Percentiles rank a stretch among this genome's conserved stretches.
These are phyloP conservation scores for Hemileia vastatrix DNA, from an alignment of 1,284 basidiomycete species.

Conservation along the genomic window DNA sequence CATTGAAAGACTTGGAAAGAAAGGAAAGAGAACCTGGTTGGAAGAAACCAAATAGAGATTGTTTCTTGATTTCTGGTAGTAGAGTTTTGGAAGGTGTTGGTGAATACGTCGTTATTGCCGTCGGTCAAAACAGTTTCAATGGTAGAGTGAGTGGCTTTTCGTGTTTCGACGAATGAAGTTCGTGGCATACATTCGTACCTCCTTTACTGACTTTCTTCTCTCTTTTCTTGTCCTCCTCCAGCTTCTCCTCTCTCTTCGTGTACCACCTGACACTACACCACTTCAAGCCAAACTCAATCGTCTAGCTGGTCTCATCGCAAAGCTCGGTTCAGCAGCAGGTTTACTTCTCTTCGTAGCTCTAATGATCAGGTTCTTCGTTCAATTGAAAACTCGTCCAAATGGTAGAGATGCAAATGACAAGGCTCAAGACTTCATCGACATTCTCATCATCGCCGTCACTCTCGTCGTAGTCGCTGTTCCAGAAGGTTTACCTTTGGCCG, in stretches of 20 bases:
- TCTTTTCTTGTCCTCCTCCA: conserved; percentile 40
- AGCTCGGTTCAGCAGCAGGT: conserved; percentile 73
- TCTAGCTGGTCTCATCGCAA: conserved; percentile 88
- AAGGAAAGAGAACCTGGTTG: conserved; percentile 37
- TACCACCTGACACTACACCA: conserved; percentile 74
- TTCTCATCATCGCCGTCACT: conserved; percentile 89
- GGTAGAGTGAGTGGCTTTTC: conserved; percentile 61
- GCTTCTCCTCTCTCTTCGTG: conserved; percentile 54
- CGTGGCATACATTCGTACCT: conserved; percentile 16
- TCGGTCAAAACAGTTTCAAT: conserved; percentile 85
- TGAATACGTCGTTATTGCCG: conserved; percentile 79
- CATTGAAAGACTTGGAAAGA: conserved; percentile 50
- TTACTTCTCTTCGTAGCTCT: conserved; percentile 69
- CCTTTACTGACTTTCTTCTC: conserved; percentile 25
- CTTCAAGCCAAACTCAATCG: conserved; percentile 86
- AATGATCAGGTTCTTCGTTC: conserved; percentile 89
- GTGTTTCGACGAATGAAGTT: background rate
- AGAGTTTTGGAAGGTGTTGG: conserved; percentile 94
- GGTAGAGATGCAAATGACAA: conserved; percentile 66
- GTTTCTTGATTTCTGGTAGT: conserved; percentile 84
- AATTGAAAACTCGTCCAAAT: conserved; percentile 57
- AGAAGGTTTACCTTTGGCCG: conserved; percentile 89
- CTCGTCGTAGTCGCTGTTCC: conserved; percentile 94
- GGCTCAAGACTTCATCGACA: conserved; percentile 82
- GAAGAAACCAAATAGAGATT: conserved; percentile 61